phyloP scores from a whole-genome alignment of 441 rosid genomes.

The Euphorbia schlechtendalii region DNA sequence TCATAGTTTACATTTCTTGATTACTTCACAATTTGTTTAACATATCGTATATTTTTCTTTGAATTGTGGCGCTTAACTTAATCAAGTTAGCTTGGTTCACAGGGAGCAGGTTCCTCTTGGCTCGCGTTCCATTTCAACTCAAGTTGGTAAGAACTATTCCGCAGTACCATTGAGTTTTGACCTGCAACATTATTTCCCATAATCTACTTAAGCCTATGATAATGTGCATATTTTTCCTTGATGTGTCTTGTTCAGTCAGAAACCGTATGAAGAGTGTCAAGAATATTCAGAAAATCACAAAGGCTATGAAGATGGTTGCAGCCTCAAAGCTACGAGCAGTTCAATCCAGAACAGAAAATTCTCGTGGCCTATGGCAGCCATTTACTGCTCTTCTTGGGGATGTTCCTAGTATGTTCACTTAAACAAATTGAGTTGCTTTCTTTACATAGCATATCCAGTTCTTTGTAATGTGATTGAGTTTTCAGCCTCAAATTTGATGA shows the following conservation, averaged over 20 bases:
- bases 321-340: constrained; percentile 90
- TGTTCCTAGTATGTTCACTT: constrained; percentile 57
- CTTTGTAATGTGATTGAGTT: background rate
- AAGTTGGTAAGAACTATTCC: constrained; percentile 52
- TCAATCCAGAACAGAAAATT: constrained; percentile 79
- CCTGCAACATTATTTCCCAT: background rate
- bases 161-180: background rate
- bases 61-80: background rate
- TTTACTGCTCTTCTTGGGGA: constrained; percentile 97
- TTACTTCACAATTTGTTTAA: background rate
- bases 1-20: background rate
- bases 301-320: constrained; percentile 99
- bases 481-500: background rate
- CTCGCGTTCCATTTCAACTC: constrained; percentile 74
- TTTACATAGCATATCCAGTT: background rate
- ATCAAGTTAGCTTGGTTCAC: constrained; percentile 20
- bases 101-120: constrained; percentile 78
- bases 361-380: constrained; percentile 97
- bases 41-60: background rate
- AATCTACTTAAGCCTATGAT: background rate
- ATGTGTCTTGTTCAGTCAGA: constrained; percentile 49
- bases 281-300: constrained; percentile 93
- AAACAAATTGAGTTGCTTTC: background rate
- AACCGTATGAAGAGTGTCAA: constrained; percentile 97
- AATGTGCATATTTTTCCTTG: constrained; percentile 5